Conservation (phyloP, 1,284 basidiomycete genomes). For the Inonotus obliquus region DNA sequence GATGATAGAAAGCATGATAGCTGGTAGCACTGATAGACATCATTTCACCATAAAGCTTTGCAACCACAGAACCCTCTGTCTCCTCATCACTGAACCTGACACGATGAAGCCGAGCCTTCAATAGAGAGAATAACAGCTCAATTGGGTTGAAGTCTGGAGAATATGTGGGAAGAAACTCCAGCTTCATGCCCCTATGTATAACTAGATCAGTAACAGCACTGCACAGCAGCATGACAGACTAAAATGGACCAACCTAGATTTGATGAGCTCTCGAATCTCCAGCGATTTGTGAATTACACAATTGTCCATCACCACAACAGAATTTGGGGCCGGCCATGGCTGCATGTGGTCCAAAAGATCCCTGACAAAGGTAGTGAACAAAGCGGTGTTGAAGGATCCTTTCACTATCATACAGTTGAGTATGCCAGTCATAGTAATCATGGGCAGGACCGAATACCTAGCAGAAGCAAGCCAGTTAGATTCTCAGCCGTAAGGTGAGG, state of each 20-base stretch:
- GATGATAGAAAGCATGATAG: not conserved
- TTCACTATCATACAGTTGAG: slow-evolving; percentile 21
- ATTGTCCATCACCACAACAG: slow-evolving; percentile 34
- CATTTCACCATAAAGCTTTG: not conserved
- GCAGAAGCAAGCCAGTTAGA: slow-evolving; percentile 12
- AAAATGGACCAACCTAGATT: slow-evolving; percentile 4
- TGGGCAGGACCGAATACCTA: slow-evolving; percentile 23
- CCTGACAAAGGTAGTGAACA: slow-evolving; percentile 27
- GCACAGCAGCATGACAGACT: no score
- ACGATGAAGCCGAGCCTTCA: slow-evolving; percentile 13
- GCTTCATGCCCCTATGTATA: not conserved
- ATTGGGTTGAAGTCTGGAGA: slow-evolving; percentile 24
- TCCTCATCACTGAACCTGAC: not conserved
- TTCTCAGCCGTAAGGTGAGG: not conserved
- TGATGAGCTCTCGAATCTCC: slow-evolving; percentile 24
- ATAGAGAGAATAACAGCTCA: slow-evolving; percentile 18
- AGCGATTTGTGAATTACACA: slow-evolving; percentile 28
- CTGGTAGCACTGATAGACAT: not conserved
- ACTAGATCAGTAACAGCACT: not conserved
- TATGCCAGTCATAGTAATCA: slow-evolving; percentile 29
- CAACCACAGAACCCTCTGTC: not conserved
- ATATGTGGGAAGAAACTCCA: slow-evolving; percentile 21
- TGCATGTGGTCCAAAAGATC: slow-evolving; percentile 30
- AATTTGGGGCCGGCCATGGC: slow-evolving; percentile 25
- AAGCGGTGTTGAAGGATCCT: slow-evolving; percentile 24